Evolutionary conservation across 73 alveolate species (phyloP), one percentile per base, ranked within the genome.

Genomic region (Paramecium caudatum): DNA sequence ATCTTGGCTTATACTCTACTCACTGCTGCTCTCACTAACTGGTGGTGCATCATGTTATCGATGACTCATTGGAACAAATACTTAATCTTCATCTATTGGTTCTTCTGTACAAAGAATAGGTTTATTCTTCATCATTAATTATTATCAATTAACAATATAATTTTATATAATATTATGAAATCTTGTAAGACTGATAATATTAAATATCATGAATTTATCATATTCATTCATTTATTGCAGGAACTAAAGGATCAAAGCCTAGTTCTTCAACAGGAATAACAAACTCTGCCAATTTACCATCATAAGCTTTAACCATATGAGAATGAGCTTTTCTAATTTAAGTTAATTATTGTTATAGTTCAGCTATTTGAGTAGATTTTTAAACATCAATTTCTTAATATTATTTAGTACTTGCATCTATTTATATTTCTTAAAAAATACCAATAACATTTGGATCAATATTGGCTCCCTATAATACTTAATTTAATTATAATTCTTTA

Each of bases 211-310:
- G n/a, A n/a, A 55, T 55, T 27, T 55, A 23, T 55, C 46, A 19
- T 5, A 23, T 43, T 83, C 91, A 83, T 55, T 83, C 91, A 25
- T 91, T 94, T 50, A 96, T 97, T 5, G 99, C 99, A 46, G 99
- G 99, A 15, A 98, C 98, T 33, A 98, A 93, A 25, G 99, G 99
- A 91, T 98, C 99, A 86, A 98, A 98, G 43, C 99, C 99, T 63
- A 98, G 96, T 91, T 98, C 99, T 93, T 98, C 99, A 21, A 98
- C 99, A 33, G 99, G 99, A 39, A 98, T 98, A 43, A 99, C 99
- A 91, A 98, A 98, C 88, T 98, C 99, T 33, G 97, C 94, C 81
- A 98, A 95, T 93, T 98, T 98, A n/a, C 99, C 99, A 91, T 98
- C 99, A 91, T 98, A 98, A 10, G 99, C 98, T 91, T 98, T 98